Evolutionary conservation across 1,284 basidiomycete genomes (phyloP).

Genomic region (Vanrija pseudolonga): DNA sequence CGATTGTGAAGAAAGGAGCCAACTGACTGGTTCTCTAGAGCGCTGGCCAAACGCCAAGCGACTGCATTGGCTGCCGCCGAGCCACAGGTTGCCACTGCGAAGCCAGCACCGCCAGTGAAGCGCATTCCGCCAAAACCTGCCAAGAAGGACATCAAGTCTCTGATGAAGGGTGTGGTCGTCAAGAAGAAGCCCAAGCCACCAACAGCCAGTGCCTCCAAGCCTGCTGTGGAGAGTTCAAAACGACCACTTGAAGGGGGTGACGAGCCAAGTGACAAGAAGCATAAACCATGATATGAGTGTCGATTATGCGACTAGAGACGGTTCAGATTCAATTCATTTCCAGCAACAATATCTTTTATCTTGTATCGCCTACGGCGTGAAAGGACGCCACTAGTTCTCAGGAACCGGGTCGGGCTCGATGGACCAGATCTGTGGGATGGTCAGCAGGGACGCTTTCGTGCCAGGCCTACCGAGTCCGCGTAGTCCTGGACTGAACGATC

Average conservation of each 20-base stretch:
- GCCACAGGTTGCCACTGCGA: slow-evolving; percentile 3
- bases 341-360: neutral
- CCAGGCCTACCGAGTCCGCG: slow-evolving; percentile 53
- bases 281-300: slow-evolving; percentile 9
- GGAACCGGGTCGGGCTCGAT: slow-evolving; percentile 39
- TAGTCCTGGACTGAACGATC: slow-evolving; percentile 87
- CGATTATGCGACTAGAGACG: too few relatives aligned
- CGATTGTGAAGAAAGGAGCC: too few relatives aligned
- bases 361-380: too few relatives aligned
- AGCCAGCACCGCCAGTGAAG: slow-evolving; percentile 8
- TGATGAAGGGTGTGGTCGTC: slow-evolving; percentile 49
- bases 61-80: slow-evolving; percentile 14
- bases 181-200: slow-evolving; percentile 40
- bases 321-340: neutral
- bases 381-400: slow-evolving; percentile 10
- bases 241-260: slow-evolving; percentile 7
- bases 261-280: slow-evolving; percentile 15
- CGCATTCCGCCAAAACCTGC: slow-evolving; percentile 27
- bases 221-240: neutral
- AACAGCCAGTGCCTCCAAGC: neutral
- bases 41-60: slow-evolving; percentile 28
- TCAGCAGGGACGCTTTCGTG: slow-evolving; percentile 2
- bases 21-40: slow-evolving; percentile 12
- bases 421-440: slow-evolving; percentile 34
- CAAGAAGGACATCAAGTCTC: slow-evolving; percentile 45